Evolutionary conservation across 345 rosid genomes (phyloP), one percentile per base, ranked within the genome.

Genomic region (Dimocarpus longan): DNA sequence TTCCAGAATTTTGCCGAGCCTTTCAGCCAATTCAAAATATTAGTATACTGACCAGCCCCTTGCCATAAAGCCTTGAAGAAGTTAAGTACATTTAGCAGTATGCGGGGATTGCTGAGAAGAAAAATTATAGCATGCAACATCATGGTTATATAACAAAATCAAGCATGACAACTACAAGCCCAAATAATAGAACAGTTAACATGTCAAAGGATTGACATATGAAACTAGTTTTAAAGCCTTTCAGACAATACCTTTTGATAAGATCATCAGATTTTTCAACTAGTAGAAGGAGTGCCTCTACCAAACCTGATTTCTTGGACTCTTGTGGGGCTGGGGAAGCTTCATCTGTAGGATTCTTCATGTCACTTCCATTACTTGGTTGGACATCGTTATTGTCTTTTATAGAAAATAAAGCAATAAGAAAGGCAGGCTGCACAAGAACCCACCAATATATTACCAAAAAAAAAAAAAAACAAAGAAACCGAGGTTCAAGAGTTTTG

Each of bases 51-150:
- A 74, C 83, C 91, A 84, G 95, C 98, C 78, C 95, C 97, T 85
- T 93, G 94, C 98, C 99, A 96, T 84, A 91, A 83, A 65, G 95
- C 85, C 91, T 91, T 96, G 56, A 96, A 86, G 85, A 96, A 87
- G 81, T 87, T 83, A 74, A 94, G 88, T 67, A 90, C 76, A 82
- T 80, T 73, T 79, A 93, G 87, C 82, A 93, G 83, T 68, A 86
- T 57, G 57, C 82, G 66, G 9, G 97, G 88, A 79, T 89, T 85
- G 81, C 99, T 96, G 95, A 59, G 5, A 60, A n/a, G 11, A 75
- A 52, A 54, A 78, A 57, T 54, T 57, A 80, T 19, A 74, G 68
- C 40, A 8, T n/a, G 66, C 21, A 52, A 52, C 21, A 21, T 32
- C 22, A 37, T 67, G 54, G 64, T 73, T 66, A 28, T 22, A 8